A percentile compares a stretch with the other conserved stretches of the same genome.
Evolutionary conservation across 2,329 filamentous ascomycete species (phyloP).

Genomic region (Fusarium udum): DNA sequence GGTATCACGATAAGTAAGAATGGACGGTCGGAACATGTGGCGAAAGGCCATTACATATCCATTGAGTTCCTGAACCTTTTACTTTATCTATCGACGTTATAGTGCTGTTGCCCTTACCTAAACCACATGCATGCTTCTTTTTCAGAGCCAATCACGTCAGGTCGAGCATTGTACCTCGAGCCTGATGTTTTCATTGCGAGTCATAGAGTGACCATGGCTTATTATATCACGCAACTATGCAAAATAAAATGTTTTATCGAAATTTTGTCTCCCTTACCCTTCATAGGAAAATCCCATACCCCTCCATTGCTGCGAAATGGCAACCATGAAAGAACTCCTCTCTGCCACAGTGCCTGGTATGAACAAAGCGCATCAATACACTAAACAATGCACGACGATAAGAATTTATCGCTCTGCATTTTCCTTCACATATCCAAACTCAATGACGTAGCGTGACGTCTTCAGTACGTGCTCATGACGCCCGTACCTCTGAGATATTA

Average conservation of each 20-base stretch:
- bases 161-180: neutral
- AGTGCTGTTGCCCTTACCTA: neutral
- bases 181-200: neutral
- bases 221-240: neutral
- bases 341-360: rapidly evolving
- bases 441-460: slow-evolving; percentile 20
- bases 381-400: neutral
- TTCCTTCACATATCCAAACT: rapidly evolving
- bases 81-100: neutral
- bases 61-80: rapidly evolving
- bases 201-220: rapidly evolving
- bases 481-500: neutral
- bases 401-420: neutral
- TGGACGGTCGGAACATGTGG: too few species aligned
- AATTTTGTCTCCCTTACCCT: neutral
- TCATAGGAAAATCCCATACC: rapidly evolving
- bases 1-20: neutral
- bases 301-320: neutral
- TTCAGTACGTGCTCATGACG: slow-evolving; percentile 7
- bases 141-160: rapidly evolving
- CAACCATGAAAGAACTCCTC: rapidly evolving
- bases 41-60: too few species aligned
- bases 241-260: neutral
- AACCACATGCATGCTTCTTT: too few species aligned
- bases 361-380: neutral